Conservation (phyloP, 345 rosid genomes). For the Trapa incisa region DNA sequence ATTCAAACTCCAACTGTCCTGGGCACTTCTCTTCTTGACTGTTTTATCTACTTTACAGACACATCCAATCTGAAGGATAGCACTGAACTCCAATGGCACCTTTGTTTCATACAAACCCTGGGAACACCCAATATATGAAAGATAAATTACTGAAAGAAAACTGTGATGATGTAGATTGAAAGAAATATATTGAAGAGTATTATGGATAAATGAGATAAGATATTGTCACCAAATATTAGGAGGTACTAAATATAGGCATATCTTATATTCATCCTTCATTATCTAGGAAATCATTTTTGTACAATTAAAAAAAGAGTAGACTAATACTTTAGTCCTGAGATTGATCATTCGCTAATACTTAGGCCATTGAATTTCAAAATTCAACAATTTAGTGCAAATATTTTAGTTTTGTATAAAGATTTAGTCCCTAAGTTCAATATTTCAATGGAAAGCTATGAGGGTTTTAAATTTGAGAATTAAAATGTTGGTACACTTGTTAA, state of each 20-base stretch:
- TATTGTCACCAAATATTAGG: background rate
- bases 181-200: background rate
- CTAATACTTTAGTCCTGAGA: too few relatives aligned
- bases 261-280: background rate
- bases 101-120: constrained; percentile 89
- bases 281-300: background rate
- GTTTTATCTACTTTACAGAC: constrained; percentile 79
- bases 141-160: background rate
- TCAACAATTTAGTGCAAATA: too few relatives aligned
- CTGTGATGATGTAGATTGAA: background rate
- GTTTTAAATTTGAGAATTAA: too few relatives aligned
- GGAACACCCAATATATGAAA: constrained; percentile 15
- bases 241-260: background rate
- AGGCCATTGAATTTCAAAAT: too few relatives aligned
- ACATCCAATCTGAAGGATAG: constrained; percentile 81
- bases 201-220: background rate
- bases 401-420: too few relatives aligned
- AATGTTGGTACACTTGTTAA: background rate
- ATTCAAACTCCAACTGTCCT: constrained; percentile 68
- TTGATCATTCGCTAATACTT: too few relatives aligned
- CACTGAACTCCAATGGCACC: constrained; percentile 65
- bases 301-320: too few relatives aligned
- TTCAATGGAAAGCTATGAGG: too few relatives aligned
- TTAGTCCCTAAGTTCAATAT: too few relatives aligned
- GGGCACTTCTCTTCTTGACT: constrained; percentile 49